Percentiles rank a stretch among this genome's conserved stretches.
These are phyloP conservation scores for Phytophthora nicotianae DNA, from an alignment of 352 stramenopile genomes.

Conservation along the genomic window DNA sequence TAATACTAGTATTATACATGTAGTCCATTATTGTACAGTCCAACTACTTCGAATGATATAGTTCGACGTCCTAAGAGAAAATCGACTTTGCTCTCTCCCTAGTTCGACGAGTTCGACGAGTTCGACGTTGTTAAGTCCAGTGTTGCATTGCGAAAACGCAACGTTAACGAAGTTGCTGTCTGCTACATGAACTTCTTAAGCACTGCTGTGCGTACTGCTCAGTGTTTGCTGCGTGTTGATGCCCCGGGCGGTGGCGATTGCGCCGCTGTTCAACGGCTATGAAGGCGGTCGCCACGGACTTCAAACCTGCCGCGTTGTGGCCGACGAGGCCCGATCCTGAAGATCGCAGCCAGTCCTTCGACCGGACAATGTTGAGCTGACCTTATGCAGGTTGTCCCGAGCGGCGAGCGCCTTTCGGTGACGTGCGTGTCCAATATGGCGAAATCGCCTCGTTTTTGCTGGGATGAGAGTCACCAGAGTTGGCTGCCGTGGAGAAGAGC, in stretches of 20 bases:
- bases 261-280: neutral
- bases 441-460: constrained; percentile 42
- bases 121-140: no score
- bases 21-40: no score
- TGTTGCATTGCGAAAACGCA: no score
- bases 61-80: no score
- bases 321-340: constrained; percentile 13
- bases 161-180: neutral
- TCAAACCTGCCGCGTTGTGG: neutral
- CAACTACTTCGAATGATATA: no score
- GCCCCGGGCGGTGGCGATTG: no score
- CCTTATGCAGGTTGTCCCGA: constrained; percentile 5
- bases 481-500: constrained; percentile 27
- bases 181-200: neutral
- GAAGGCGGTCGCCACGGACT: neutral
- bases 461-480: constrained; percentile 27
- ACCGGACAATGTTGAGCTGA: constrained; percentile 37
- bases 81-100: no score
- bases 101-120: no score
- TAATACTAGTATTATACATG: no score
- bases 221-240: no score
- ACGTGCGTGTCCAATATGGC: constrained; percentile 40
- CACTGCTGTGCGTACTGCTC: no score
- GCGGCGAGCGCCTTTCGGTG: constrained; percentile 27
- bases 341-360: constrained; percentile 17